Evolutionary conservation across 2,329 filamentous ascomycete genomes (phyloP).

Genomic region (Cercospora nicotianae): DNA sequence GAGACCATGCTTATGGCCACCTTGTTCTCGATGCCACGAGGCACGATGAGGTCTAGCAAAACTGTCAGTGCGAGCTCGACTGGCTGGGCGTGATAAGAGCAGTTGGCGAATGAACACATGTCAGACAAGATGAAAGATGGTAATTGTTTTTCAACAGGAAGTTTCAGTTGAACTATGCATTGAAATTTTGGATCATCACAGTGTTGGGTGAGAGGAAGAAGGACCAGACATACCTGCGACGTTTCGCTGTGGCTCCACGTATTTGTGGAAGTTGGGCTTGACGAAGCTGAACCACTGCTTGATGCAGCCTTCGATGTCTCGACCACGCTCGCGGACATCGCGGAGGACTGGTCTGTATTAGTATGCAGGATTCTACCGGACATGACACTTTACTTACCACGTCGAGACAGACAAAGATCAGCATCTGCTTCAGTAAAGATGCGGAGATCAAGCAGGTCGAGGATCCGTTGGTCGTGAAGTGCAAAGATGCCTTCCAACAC

Average conservation of each 20-base stretch:
- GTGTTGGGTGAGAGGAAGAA: slow-evolving; percentile 1
- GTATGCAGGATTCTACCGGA: slow-evolving; percentile 52
- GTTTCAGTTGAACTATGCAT: slow-evolving; percentile 46
- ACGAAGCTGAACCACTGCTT: slow-evolving; percentile 98
- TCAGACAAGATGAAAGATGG: slow-evolving; percentile 43
- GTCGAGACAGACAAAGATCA: slow-evolving; percentile 85
- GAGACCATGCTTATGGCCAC: slow-evolving; percentile 93
- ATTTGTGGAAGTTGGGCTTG: slow-evolving; percentile 95
- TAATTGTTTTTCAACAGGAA: slow-evolving; percentile 40
- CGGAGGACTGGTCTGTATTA: slow-evolving; percentile 62
- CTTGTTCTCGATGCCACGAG: slow-evolving; percentile 88
- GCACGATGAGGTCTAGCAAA: slow-evolving; percentile 79
- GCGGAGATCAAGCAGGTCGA: slow-evolving; percentile 90
- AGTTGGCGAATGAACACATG: slow-evolving; percentile 15
- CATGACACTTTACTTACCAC: slow-evolving; percentile 66
- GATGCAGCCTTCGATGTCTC: slow-evolving; percentile 92
- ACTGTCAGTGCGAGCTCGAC: slow-evolving; percentile 20
- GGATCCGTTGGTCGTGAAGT: slow-evolving; percentile 79
- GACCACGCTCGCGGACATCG: slow-evolving; percentile 83
- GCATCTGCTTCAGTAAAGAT: slow-evolving; percentile 97
- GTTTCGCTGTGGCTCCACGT: slow-evolving; percentile 85
- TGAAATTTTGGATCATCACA: slow-evolving; percentile 41
- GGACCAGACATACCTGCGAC: slow-evolving; percentile 64
- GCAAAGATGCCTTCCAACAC: slow-evolving; percentile 96
- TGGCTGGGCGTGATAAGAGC: neutral